Base-by-base conservation (phyloP, 305 asterid species). In the Plantago coronopus region DNA sequence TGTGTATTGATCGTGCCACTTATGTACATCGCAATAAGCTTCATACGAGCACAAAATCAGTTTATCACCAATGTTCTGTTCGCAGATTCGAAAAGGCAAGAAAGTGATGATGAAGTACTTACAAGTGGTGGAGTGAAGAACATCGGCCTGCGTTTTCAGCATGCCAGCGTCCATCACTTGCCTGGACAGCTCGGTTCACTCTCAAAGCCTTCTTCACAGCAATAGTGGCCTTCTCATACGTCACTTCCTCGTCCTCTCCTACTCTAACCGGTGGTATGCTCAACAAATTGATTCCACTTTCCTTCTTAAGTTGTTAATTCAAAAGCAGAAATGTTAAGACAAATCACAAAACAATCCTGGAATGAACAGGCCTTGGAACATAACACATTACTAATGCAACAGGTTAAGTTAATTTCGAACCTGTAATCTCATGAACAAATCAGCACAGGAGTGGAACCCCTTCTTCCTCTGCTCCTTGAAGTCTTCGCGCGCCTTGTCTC, bases 81-180 rank as follows among this genome's bases (percentile, higher is more conserved):
- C 34, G 1, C 4, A 27, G 4, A 8, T 27, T 3, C 2, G 34
- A 4, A 27, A 14, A 47, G 8, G 8, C 48, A 6, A 21, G 17
- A 2, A 18, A 22, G 13, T 20, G 25, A 31, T 34, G 13, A 20
- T 31, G 7, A 34, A 34, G 11, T 34, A 34, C n/a, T 59, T 80
- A 81, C 87, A 50, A 87, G 31, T 44, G 91, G 89, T 17, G 85
- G 94, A 31, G 93, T 84, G 70, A 80, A 86, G 53, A 83, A 77
- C 84, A 84, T 60, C 1, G 89, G 86, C 93, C 95, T 0, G 90
- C 79, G 56, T 78, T 78, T 63, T 82, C 89, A 7, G 95, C 89
- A 7, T 90, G 93, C 93, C 95, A 84, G 51, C 84, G 95, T 3
- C 95, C 95, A 25, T 87, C 95, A 2, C 76, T 78, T 17, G 90